phyloP scores from a whole-genome alignment of 768 basidiomycete genomes.

The Lentinula detonsa region DNA sequence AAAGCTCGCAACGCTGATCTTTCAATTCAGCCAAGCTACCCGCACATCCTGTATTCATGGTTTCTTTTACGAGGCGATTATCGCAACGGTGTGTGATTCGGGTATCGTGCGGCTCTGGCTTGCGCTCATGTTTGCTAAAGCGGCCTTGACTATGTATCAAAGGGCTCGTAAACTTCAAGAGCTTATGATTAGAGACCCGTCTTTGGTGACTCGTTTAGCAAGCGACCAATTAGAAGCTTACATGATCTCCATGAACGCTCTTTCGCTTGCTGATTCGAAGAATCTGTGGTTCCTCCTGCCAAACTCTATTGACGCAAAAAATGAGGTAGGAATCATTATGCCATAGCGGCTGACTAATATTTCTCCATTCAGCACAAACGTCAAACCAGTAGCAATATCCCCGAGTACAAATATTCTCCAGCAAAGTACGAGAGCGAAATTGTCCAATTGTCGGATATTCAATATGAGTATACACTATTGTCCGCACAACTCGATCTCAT shows the following conservation, averaged over 20 bases:
- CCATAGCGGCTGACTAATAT: conserved; percentile 9
- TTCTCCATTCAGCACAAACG: conserved; percentile 52
- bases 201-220: conserved; percentile 37
- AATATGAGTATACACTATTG: conserved; percentile 70
- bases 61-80: conserved; percentile 84
- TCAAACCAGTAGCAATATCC: conserved; percentile 66
- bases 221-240: conserved; percentile 78
- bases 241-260: conserved; percentile 81
- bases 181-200: conserved; percentile 32
- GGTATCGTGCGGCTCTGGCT: conserved; percentile 6
- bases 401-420: conserved; percentile 60
- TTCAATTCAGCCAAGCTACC: conserved; percentile 76
- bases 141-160: conserved; percentile 90
- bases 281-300: conserved; percentile 81
- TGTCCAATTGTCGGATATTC: conserved; percentile 73
- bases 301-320: conserved; percentile 36
- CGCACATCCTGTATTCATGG: conserved; percentile 93
- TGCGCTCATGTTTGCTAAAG: conserved; percentile 31
- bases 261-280: conserved; percentile 75
- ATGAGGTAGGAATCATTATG: conserved; percentile 36
- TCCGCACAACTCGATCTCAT: conserved; percentile 74
- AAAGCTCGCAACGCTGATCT: conserved; percentile 94
- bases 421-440: conserved; percentile 71
- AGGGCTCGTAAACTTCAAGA: conserved; percentile 75
- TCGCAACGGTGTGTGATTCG: conserved; percentile 66